Evolutionary conservation across 768 basidiomycete genomes (phyloP).

Genomic region (Hemileccinum rubropunctum): DNA sequence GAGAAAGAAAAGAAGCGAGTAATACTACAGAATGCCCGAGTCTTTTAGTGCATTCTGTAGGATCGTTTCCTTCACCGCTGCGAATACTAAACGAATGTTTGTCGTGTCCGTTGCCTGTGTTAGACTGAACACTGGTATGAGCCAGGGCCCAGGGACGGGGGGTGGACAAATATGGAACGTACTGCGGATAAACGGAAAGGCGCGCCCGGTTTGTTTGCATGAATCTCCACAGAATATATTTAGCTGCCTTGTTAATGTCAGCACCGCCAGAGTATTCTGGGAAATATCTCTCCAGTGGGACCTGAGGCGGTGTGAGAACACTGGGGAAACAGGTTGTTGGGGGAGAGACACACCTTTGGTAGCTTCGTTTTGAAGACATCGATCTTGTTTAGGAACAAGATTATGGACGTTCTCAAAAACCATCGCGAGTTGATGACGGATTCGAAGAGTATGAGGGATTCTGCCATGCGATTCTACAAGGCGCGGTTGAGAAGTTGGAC

Average conservation of each 20-base stretch:
- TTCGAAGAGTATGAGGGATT: slow-evolving; percentile 74
- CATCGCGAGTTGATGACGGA: slow-evolving; percentile 77
- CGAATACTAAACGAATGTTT: slow-evolving; percentile 80
- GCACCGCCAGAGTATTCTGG: slow-evolving; percentile 86
- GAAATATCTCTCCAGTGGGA: slow-evolving; percentile 76
- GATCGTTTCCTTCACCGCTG: slow-evolving; percentile 92
- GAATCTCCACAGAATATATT: slow-evolving; percentile 93
- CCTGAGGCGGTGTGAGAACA: slow-evolving; percentile 33
- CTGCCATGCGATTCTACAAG: slow-evolving; percentile 67
- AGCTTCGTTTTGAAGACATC: slow-evolving; percentile 76
- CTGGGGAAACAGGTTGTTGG: fast-evolving
- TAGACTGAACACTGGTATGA: slow-evolving; percentile 41
- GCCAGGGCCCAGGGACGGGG: not conserved
- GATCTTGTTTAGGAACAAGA: slow-evolving; percentile 70
- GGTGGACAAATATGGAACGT: slow-evolving; percentile 26
- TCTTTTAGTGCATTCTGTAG: slow-evolving; percentile 85
- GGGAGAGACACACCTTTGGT: slow-evolving; percentile 38
- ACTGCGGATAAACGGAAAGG: slow-evolving; percentile 91
- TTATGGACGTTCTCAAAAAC: slow-evolving; percentile 67
- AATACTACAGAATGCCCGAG: slow-evolving; percentile 67
- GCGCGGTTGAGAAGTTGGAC: not conserved
- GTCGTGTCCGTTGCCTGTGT: slow-evolving; percentile 89
- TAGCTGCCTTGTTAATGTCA: slow-evolving; percentile 92
- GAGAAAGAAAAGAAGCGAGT: not conserved
- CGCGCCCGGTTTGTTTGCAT: slow-evolving; percentile 87